Evolutionary conservation across 2,329 filamentous ascomycete species (phyloP).

Genomic region (Clathrospora elynae): DNA sequence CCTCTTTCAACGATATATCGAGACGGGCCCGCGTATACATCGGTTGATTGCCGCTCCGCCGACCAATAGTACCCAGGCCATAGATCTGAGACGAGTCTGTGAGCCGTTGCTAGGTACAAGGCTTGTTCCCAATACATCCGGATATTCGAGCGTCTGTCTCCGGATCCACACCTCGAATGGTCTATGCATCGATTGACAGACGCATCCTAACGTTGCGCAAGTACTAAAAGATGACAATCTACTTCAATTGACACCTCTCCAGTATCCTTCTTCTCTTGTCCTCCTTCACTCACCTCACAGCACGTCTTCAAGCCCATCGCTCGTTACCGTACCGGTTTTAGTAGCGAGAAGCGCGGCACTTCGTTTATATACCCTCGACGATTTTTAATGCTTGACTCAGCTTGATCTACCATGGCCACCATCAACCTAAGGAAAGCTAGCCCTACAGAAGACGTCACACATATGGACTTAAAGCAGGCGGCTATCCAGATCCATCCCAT

Average conservation of each 20-base stretch:
- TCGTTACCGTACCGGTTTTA: constrained; percentile 16
- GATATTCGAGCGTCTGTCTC: constrained; percentile 41
- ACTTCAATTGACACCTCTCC: constrained; percentile 28
- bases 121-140: constrained; percentile 46
- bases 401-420: constrained; percentile 39
- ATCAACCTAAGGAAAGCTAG: constrained; percentile 38
- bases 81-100: constrained; percentile 39
- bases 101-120: constrained; percentile 45
- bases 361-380: constrained; percentile 32
- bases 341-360: constrained; percentile 36
- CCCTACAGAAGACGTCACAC: constrained; percentile 31
- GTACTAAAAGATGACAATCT: constrained; percentile 49
- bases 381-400: constrained; percentile 22
- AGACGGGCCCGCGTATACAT: constrained; percentile 35
- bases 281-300: constrained; percentile 13
- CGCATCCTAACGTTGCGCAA: constrained; percentile 21
- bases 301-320: background rate
- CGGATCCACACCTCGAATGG: constrained; percentile 33
- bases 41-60: constrained; percentile 41
- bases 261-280: constrained; percentile 20
- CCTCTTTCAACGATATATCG: constrained; percentile 31
- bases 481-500: constrained; percentile 39
- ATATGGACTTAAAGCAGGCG: constrained; percentile 42
- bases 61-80: constrained; percentile 35
- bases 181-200: constrained; percentile 38